Evolutionary conservation across 345 rosid species (phyloP).

Genomic region (Turritis glabra): DNA sequence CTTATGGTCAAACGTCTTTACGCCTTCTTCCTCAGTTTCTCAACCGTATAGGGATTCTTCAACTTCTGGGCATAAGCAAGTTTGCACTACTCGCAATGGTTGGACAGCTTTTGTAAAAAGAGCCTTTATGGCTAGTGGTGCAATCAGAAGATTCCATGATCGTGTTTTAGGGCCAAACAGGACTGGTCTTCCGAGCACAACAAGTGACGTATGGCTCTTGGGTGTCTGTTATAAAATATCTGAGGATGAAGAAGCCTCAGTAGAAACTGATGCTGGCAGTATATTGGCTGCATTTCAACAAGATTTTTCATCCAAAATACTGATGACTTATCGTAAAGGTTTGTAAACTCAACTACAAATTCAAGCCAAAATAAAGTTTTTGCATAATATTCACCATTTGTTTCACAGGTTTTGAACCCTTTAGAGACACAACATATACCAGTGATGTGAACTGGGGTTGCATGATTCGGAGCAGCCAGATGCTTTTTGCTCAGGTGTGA

Average conservation of each 20-base stretch:
- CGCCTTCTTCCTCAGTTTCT: conserved; percentile 69
- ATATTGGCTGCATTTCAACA: conserved; percentile 58
- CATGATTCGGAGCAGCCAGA: conserved; percentile 98
- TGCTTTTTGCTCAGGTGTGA: conserved; percentile 88
- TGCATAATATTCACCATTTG: conserved; percentile 11
- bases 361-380: neutral
- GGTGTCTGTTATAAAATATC: conserved; percentile 75
- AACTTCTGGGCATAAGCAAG: conserved; percentile 45
- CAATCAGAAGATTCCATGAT: conserved; percentile 91
- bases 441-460: conserved; percentile 96
- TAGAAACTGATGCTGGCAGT: conserved; percentile 41
- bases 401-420: conserved; percentile 68
- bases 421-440: conserved; percentile 61
- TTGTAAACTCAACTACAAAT: conserved; percentile 18
- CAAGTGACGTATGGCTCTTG: conserved; percentile 83
- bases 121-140: conserved; percentile 56
- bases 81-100: conserved; percentile 48
- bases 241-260: conserved; percentile 44
- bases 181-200: conserved; percentile 61
- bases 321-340: conserved; percentile 93
- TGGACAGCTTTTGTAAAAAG: conserved; percentile 76
- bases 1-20: conserved; percentile 61
- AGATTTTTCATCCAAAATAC: conserved; percentile 79
- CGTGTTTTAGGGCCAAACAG: conserved; percentile 71
- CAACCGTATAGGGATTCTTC: conserved; percentile 53